Percentiles rank a stretch among this genome's conserved stretches.
phyloP scores from a whole-genome alignment of 257 asterid species.

The Galeopsis tetrahit region DNA sequence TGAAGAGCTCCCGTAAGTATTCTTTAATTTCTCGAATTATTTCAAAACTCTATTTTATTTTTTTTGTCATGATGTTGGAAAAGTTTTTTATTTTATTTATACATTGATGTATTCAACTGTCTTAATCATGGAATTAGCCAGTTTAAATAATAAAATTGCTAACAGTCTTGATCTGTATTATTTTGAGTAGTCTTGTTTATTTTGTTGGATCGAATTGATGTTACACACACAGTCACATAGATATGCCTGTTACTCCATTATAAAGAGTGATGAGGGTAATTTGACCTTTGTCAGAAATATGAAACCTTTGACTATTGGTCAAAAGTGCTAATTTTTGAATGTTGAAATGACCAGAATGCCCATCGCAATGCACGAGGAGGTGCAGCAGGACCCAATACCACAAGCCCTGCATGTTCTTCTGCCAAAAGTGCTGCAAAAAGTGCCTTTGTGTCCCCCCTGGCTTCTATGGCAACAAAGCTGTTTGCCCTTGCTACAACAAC shows the following conservation, averaged over 20 bases:
- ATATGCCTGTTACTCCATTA: too few relatives aligned
- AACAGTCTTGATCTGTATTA: too few relatives aligned
- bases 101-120: too few relatives aligned
- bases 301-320: constrained; percentile 26
- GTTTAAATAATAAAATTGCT: too few relatives aligned
- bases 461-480: constrained; percentile 71
- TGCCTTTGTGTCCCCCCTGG: constrained; percentile 90
- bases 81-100: background rate
- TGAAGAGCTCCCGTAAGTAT: constrained; percentile 57
- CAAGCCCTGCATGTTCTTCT: constrained; percentile 86
- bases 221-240: too few relatives aligned
- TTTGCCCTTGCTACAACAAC: constrained; percentile 88
- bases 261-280: too few relatives aligned
- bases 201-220: too few relatives aligned
- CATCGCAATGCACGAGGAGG: constrained; percentile 61
- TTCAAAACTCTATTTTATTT: background rate
- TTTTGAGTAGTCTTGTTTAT: too few relatives aligned
- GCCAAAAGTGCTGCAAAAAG: constrained; percentile 78
- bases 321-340: background rate
- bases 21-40: background rate
- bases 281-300: constrained; percentile 17
- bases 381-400: constrained; percentile 69
- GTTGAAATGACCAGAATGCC: constrained; percentile 73
- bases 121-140: too few relatives aligned
- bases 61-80: background rate